Base-by-base conservation (phyloP, 2,329 filamentous ascomycete species). In the Lasiodiplodia sp. region DNA sequence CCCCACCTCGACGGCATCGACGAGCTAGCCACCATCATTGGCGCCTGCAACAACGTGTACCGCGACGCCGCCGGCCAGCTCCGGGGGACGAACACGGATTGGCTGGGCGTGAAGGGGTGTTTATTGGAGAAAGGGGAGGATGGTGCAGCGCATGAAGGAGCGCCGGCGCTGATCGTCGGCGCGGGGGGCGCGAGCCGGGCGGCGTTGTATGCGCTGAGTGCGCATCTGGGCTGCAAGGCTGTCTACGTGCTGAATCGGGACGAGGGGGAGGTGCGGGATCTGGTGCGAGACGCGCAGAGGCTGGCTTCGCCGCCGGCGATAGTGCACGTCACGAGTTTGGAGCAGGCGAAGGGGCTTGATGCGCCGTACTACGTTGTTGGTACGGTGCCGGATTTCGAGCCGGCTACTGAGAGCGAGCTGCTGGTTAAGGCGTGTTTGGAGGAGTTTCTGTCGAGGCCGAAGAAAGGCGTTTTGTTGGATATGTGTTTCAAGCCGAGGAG, bases 401-500 rank as follows among this genome's bases (percentile, higher is more conserved):
- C 51, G n/a, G 21, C 10, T 4, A 53, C 51, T 1, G 23, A 23
- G 12, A 23, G n/a, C 8, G 51, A 53, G 11, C 21, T 53, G 1
- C 3, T 53, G 8, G 51, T 53, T 1, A 53, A 23, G 10, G 51
- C n/a, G 8, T 53, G n/a, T 53, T 3, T 53, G 23, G 51, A 53
- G 23, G 51, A 53, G 12, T 53, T 53, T 14, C 51, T 53, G 1
- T 0, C 51, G 70, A 18, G 37, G n/a, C 10, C 21, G 4, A n/a
- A 2, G 6, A 78, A 75, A 66, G 80, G 80, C 0, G 75, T 82
- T 0, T 64, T 83, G 67, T 69, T 82, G 44, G 81, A 83, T 38
- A 81, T 83, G 79, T 83, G 81, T 70, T 83, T 80, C 72, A 82
- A 83, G 70, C 81, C 80, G 1, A 71, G 78, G 16, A 72, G 73